A percentile compares a stretch with the other conserved stretches of the same genome.
phyloP scores from a whole-genome alignment of 176 grass and related monocot genomes.

The barley (Hordeum vulgare) region DNA sequence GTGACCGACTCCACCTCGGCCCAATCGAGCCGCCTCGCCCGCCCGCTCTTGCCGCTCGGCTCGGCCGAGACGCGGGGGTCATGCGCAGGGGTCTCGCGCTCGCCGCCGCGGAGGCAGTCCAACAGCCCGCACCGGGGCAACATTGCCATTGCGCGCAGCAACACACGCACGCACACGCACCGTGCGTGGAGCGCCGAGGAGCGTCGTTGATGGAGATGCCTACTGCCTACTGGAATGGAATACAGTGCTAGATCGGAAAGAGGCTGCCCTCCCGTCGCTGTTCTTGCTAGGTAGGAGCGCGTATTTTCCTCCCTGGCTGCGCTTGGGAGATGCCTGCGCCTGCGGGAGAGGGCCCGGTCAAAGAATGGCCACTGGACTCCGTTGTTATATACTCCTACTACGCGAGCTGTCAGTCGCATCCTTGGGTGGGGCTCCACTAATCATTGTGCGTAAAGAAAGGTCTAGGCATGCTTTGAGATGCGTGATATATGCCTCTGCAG shows the following conservation, averaged over 20 bases:
- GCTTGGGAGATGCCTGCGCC: background rate
- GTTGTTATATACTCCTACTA: background rate
- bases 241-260: background rate
- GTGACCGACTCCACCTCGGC: conserved; percentile 50
- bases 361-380: background rate
- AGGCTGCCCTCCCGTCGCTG: background rate
- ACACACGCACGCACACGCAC: background rate
- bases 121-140: conserved; percentile 32
- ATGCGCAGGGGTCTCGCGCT: background rate
- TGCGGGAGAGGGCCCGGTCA: background rate
- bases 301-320: background rate
- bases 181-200: background rate
- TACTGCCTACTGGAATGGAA: too few relatives aligned
- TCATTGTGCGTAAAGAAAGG: conserved; percentile 5
- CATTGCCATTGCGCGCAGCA: conserved; percentile 14
- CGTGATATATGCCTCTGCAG: background rate
- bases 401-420: background rate
- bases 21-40: conserved; percentile 29
- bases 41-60: conserved; percentile 1
- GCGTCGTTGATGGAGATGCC: background rate
- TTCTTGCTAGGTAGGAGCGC: background rate
- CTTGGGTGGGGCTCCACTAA: background rate
- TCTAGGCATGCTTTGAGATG: background rate
- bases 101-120: conserved; percentile 12
- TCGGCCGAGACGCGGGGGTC: conserved; percentile 46